A percentile compares a stretch with the other conserved stretches of the same genome.
Evolutionary conservation across 1,139 yeast genomes (phyloP).

Genomic region (Kluyveromyces sp.): DNA sequence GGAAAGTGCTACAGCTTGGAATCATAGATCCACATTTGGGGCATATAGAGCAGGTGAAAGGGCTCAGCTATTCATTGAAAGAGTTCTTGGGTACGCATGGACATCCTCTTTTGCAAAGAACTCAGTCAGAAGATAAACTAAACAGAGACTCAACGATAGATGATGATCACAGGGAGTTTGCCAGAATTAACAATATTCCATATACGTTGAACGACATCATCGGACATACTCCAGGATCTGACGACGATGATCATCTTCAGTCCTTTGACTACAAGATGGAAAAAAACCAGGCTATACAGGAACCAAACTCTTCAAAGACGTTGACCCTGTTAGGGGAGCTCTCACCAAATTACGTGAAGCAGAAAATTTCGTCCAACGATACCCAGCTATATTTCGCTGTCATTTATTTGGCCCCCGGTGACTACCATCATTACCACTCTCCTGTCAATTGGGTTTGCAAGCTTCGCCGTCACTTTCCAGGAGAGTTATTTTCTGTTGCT

Average conservation of each 20-base stretch:
- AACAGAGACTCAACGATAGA: constrained; percentile 29
- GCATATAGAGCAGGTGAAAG: constrained; percentile 94
- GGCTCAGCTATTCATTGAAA: constrained; percentile 85
- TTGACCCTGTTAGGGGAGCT: constrained; percentile 26
- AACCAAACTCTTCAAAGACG: constrained; percentile 34
- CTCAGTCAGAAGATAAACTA: constrained; percentile 25
- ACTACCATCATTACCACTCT: constrained; percentile 94
- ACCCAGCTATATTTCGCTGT: constrained; percentile 81
- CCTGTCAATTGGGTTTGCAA: constrained; percentile 97
- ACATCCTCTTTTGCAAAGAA: constrained; percentile 26
- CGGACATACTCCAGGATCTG: constrained; percentile 39
- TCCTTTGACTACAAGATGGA: constrained; percentile 58
- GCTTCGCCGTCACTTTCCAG: constrained; percentile 88
- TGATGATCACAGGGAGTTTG: constrained; percentile 68
- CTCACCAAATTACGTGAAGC: constrained; percentile 18
- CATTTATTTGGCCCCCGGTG: constrained; percentile 95
- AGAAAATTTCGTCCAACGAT: constrained; percentile 16
- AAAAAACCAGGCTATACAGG: constrained; percentile 40
- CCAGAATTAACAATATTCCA: constrained; percentile 67
- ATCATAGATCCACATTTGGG: constrained; percentile 61
- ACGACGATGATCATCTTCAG: constrained; percentile 36
- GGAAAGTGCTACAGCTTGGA: constrained; percentile 82
- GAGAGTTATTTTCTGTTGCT: constrained; percentile 92
- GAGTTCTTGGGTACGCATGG: constrained; percentile 69
- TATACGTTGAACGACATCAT: constrained; percentile 64